A percentile compares a stretch with the other conserved stretches of the same genome.
Conservation (phyloP, 2,329 filamentous ascomycete species). For the Conoideocrella luteorostrata region DNA sequence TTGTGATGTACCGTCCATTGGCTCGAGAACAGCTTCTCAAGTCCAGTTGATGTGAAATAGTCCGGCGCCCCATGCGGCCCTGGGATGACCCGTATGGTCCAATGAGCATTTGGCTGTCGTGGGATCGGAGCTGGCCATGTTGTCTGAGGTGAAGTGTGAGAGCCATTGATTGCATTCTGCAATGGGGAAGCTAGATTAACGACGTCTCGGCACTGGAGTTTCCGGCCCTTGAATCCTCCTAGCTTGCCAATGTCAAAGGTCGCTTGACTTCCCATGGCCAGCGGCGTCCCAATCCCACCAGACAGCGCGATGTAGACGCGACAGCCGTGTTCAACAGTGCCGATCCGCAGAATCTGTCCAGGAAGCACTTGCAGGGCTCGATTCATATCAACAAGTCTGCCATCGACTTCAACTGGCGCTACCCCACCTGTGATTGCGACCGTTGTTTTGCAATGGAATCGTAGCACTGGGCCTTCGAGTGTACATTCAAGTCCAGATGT, state of each 20-base stretch:
- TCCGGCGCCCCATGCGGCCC: conserved; percentile 33
- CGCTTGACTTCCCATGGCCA: conserved; percentile 25
- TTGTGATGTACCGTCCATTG: conserved; percentile 35
- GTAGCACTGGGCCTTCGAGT: conserved; percentile 24
- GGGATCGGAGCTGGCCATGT: conserved; percentile 15
- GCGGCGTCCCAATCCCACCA: conserved; percentile 28
- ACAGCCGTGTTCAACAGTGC: conserved; percentile 21
- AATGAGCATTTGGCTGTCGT: conserved; percentile 17
- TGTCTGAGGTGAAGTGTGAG: background rate
- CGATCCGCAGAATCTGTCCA: conserved; percentile 21
- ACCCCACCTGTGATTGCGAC: conserved; percentile 27
- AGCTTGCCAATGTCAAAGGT: conserved; percentile 27
- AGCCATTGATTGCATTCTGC: background rate
- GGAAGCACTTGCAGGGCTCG: conserved; percentile 16
- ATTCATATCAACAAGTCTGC: conserved; percentile 13
- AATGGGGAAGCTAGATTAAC: conserved; percentile 9
- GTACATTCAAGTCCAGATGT: conserved; percentile 30
- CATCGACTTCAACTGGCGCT: conserved; percentile 20
- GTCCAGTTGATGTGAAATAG: conserved; percentile 27
- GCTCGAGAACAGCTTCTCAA: conserved; percentile 23
- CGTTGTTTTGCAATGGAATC: conserved; percentile 25
- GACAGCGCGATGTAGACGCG: conserved; percentile 28
- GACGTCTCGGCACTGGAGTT: conserved; percentile 23
- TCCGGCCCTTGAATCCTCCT: conserved; percentile 28
- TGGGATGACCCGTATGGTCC: conserved; percentile 28